Conservation (phyloP, 148 eudicot genomes). For the Vaccinium myrtillus region DNA sequence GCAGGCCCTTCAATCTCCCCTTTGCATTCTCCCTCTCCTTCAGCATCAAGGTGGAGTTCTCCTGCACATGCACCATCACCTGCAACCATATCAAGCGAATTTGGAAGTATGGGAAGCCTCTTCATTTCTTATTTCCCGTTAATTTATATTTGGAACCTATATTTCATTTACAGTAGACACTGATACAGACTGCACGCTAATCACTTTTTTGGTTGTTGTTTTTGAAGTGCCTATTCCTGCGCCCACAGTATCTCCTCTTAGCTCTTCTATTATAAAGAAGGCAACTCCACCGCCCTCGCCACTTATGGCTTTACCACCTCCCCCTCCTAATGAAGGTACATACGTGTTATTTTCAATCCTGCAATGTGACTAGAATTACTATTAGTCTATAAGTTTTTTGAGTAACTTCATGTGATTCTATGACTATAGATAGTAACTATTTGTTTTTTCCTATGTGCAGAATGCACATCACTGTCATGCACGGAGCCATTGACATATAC, state of each 20-base stretch:
- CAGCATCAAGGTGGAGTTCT: constrained; percentile 28
- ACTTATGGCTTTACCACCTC: constrained; percentile 61
- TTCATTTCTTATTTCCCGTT: not conserved
- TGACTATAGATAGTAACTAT: not conserved
- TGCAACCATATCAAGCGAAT: constrained; percentile 32
- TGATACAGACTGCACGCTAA: not conserved
- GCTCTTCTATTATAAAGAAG: constrained; percentile 31
- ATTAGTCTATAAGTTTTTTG: not conserved
- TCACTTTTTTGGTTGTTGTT: not conserved
- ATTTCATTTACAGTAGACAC: not conserved
- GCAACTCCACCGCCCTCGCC: constrained; percentile 48
- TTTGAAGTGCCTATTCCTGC: constrained; percentile 43
- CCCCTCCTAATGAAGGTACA: constrained; percentile 79
- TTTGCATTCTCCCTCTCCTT: constrained; percentile 30
- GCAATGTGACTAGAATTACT: not conserved
- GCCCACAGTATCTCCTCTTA: constrained; percentile 46
- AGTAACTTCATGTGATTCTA: not conserved
- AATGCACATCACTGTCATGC: constrained; percentile 68
- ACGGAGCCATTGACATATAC: constrained; percentile 77
- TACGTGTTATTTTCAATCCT: not conserved
- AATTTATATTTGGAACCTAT: not conserved
- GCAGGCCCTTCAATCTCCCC: constrained; percentile 37
- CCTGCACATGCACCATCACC: constrained; percentile 40
- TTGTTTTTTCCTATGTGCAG: constrained; percentile 31
- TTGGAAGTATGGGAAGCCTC: constrained; percentile 23